Conservation (phyloP, 2,329 filamentous ascomycete genomes). For the Phaeoacremonium minimum region DNA sequence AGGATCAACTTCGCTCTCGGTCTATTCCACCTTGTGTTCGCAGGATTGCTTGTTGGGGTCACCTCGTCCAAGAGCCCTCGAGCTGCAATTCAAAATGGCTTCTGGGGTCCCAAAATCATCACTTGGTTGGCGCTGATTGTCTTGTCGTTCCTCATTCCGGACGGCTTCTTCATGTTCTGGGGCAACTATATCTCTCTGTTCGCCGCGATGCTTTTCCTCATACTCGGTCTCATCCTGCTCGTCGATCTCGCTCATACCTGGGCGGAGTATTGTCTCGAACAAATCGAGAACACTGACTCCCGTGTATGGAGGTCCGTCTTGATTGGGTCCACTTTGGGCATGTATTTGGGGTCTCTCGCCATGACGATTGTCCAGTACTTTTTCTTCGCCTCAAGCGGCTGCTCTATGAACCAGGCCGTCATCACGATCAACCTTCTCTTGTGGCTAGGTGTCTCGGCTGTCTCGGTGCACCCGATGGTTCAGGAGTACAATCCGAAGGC, state of each 20-base stretch:
- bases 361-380: conserved; percentile 98
- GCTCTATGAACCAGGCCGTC: conserved; percentile 93
- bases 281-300: conserved; percentile 89
- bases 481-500: conserved; percentile 92
- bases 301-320: conserved; percentile 79
- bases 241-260: conserved; percentile 95
- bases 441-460: conserved; percentile 71
- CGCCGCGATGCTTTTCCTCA: conserved; percentile 87
- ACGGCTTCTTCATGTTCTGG: conserved; percentile 91
- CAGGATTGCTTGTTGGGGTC: conserved; percentile 80
- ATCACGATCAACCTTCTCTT: conserved; percentile 92
- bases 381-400: conserved; percentile 80
- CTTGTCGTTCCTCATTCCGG: conserved; percentile 91
- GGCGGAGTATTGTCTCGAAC: conserved; percentile 92
- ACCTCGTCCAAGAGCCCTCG: conserved; percentile 81
- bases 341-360: conserved; percentile 85
- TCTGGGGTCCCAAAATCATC: conserved; percentile 94
- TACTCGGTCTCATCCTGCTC: conserved; percentile 85
- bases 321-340: conserved; percentile 86
- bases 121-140: conserved; percentile 85
- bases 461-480: conserved; percentile 85
- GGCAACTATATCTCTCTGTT: conserved; percentile 89
- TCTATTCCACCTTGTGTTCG: conserved; percentile 86
- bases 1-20: conserved; percentile 97
- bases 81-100: conserved; percentile 92